phyloP scores from a whole-genome alignment of 129 eudicot genomes.

The Flaveria sonorensis region DNA sequence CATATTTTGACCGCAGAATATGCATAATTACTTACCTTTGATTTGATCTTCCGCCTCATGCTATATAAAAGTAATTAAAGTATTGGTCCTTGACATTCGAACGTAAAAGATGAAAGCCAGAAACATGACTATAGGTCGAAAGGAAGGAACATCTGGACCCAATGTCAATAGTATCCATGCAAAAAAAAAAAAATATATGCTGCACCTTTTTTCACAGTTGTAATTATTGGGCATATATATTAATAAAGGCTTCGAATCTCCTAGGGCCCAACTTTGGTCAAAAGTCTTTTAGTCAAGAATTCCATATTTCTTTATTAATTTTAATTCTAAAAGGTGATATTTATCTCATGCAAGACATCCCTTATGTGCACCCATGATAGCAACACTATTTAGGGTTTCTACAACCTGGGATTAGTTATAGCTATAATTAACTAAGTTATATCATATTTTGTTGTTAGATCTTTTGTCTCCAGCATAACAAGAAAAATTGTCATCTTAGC shows the following conservation, averaged over 20 bases:
- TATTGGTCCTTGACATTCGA: conserved; percentile 28
- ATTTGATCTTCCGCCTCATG: conserved; percentile 15
- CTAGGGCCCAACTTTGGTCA: conserved; percentile 43
- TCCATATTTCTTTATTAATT: conserved; percentile 7
- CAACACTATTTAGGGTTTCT: neutral
- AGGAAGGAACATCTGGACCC: conserved; percentile 41
- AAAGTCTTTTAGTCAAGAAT: conserved; percentile 40
- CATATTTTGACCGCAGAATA: neutral
- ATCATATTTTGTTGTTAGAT: neutral
- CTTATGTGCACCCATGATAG: too few relatives aligned
- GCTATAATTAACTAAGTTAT: neutral
- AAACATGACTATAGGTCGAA: neutral
- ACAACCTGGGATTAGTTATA: conserved; percentile 13
- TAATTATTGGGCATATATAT: conserved; percentile 36
- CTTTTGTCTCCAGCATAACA: neutral
- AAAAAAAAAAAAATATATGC: conserved; percentile 23
- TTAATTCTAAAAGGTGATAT: conserved; percentile 18
- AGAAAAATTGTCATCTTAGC: neutral
- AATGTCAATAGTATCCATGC: conserved; percentile 34
- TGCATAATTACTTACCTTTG: conserved; percentile 1
- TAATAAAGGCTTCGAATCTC: conserved; percentile 36
- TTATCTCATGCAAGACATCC: conserved; percentile 15
- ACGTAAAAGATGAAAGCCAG: conserved; percentile 17
- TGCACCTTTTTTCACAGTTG: conserved; percentile 21
- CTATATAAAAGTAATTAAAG: conserved; percentile 1